phyloP scores from a whole-genome alignment of 1,284 basidiomycete genomes.

The Sporisorium reilianum region DNA sequence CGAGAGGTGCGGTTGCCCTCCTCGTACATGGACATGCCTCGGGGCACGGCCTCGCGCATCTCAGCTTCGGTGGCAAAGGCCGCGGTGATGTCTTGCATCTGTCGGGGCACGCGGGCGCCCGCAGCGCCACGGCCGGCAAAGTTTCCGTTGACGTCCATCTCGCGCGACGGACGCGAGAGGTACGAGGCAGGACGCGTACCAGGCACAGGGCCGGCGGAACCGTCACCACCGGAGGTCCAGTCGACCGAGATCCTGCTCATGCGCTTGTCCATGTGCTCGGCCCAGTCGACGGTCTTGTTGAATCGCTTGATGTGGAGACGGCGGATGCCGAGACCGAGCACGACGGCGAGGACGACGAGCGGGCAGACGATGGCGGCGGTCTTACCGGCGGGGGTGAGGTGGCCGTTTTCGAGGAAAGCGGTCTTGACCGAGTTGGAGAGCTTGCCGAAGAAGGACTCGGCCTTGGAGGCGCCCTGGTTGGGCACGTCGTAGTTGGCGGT shows the following conservation, averaged over 20 bases:
- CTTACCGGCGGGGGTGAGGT: conserved; percentile 59
- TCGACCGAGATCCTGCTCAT: conserved; percentile 66
- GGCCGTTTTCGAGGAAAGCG: conserved; percentile 57
- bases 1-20: conserved; percentile 51
- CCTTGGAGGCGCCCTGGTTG: conserved; percentile 47
- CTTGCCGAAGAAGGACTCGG: conserved; percentile 49
- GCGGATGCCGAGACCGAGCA: conserved; percentile 56
- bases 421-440: conserved; percentile 53
- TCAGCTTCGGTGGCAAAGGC: conserved; percentile 46
- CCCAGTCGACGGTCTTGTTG: conserved; percentile 68
- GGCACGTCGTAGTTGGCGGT: conserved; percentile 59
- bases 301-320: conserved; percentile 65
- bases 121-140: conserved; percentile 55
- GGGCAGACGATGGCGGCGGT: conserved; percentile 66
- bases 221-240: conserved; percentile 62
- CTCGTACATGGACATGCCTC: conserved; percentile 55
- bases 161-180: conserved; percentile 51
- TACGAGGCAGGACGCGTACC: conserved; percentile 61
- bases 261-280: conserved; percentile 67
- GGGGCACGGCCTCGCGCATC: conserved; percentile 55
- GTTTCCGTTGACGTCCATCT: conserved; percentile 38
- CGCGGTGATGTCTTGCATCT: conserved; percentile 54
- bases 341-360: conserved; percentile 54
- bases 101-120: conserved; percentile 48
- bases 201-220: conserved; percentile 55